Evolutionary conservation across 2,329 filamentous ascomycete genomes (phyloP).

Genomic region (Metarhizium rileyi): DNA sequence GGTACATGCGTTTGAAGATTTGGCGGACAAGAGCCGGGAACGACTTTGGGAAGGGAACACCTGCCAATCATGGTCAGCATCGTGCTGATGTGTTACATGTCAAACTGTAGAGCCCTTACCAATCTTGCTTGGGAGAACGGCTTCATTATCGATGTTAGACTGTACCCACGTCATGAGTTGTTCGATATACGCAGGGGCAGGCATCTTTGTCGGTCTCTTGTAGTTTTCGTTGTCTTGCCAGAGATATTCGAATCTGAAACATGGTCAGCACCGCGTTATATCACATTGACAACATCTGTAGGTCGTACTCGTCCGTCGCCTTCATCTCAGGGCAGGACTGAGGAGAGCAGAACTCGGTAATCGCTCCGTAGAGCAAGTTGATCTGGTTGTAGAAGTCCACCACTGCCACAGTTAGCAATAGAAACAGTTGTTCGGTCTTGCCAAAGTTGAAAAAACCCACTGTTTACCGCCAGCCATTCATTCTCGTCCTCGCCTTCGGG

Average conservation of each 20-base stretch:
- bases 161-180: conserved; percentile 97
- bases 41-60: conserved; percentile 88
- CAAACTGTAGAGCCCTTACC: conserved; percentile 37
- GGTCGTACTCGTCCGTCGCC: conserved; percentile 88
- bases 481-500: conserved; percentile 96
- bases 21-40: conserved; percentile 84
- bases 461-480: conserved; percentile 96
- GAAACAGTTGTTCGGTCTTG: not conserved
- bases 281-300: not conserved
- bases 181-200: conserved; percentile 94
- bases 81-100: not conserved
- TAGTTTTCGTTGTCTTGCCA: conserved; percentile 95
- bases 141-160: conserved; percentile 88
- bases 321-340: conserved; percentile 99
- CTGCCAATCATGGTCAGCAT: conserved; percentile 25
- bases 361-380: conserved; percentile 95
- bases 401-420: conserved; percentile 42
- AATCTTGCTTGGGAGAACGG: conserved; percentile 88
- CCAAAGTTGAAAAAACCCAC: conserved; percentile 39
- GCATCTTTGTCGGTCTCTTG: conserved; percentile 96
- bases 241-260: conserved; percentile 81
- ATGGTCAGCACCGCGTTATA: not conserved
- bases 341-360: conserved; percentile 97
- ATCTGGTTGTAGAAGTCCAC: conserved; percentile 99
- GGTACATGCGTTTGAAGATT: conserved; percentile 98